Evolutionary conservation across 116 monocot genomes (phyloP).

Genomic region (Dioscorea cayenensis): DNA sequence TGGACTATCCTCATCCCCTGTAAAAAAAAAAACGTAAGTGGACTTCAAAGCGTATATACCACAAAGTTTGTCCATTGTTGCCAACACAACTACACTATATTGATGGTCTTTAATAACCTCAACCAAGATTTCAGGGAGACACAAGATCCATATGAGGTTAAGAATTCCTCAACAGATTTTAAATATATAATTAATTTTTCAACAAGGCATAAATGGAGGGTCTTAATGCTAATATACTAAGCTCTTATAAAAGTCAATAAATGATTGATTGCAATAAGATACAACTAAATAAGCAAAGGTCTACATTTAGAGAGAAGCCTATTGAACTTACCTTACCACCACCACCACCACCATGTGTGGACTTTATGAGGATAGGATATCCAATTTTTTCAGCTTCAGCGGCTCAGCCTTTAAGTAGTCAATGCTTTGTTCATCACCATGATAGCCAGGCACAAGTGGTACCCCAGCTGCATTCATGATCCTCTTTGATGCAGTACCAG

Average conservation of each 20-base stretch:
- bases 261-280: neutral
- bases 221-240: too few species aligned
- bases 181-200: too few species aligned
- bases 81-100: too few species aligned
- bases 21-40: slow-evolving; percentile 8
- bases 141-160: too few species aligned
- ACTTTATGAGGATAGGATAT: slow-evolving; percentile 92
- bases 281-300: neutral
- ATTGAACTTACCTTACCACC: slow-evolving; percentile 74
- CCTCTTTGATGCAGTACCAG: slow-evolving; percentile 81
- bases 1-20: slow-evolving; percentile 97
- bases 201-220: too few species aligned
- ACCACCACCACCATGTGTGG: slow-evolving; percentile 98
- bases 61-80: too few species aligned
- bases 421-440: slow-evolving; percentile 74
- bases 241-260: neutral
- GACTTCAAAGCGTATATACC: too few species aligned
- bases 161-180: too few species aligned
- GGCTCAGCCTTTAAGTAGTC: slow-evolving; percentile 66
- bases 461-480: slow-evolving; percentile 97
- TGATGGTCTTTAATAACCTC: too few species aligned
- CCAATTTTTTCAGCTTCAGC: slow-evolving; percentile 97
- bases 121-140: too few species aligned
- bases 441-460: slow-evolving; percentile 97
- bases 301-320: neutral